phyloP scores from a whole-genome alignment of 1,284 basidiomycete genomes.

The Tilletia setariae region DNA sequence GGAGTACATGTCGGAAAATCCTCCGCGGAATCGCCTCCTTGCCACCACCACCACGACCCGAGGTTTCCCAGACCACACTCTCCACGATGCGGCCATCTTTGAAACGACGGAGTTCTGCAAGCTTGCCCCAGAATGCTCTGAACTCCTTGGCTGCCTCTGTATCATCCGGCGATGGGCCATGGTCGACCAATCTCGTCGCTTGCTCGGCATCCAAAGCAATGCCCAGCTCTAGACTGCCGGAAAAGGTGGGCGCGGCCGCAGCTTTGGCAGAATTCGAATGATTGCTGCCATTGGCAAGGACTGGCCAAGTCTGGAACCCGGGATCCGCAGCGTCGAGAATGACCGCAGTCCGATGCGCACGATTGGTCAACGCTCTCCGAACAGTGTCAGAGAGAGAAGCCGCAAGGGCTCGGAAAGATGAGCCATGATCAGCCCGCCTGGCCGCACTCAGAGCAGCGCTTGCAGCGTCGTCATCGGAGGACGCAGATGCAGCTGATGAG shows the following conservation, averaged over 20 bases:
- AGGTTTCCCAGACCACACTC: constrained; percentile 79
- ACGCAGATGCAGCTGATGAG: background rate
- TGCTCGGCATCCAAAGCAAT: constrained; percentile 38
- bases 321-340: constrained; percentile 26
- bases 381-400: constrained; percentile 36
- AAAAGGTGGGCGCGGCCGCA: constrained; percentile 25
- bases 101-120: constrained; percentile 91
- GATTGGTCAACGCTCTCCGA: constrained; percentile 29
- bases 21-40: constrained; percentile 67
- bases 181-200: constrained; percentile 51
- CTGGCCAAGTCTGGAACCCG: constrained; percentile 27
- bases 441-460: constrained; percentile 6
- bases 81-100: constrained; percentile 90
- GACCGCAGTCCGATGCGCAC: constrained; percentile 33
- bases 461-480: background rate
- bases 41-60: constrained; percentile 16
- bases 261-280: too few species aligned
- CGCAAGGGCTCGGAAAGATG: constrained; percentile 29
- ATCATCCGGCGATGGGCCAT: constrained; percentile 60
- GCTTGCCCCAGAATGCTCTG: constrained; percentile 83
- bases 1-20: constrained; percentile 72
- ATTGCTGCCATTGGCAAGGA: constrained; percentile 5
- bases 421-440: constrained; percentile 36
- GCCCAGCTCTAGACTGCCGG: constrained; percentile 38
- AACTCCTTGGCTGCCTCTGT: constrained; percentile 62